Percentiles rank a stretch among this genome's conserved stretches.
These are phyloP conservation scores for Thalassiosira hispida DNA, from an alignment of 352 stramenopile species.

Conservation along the genomic window DNA sequence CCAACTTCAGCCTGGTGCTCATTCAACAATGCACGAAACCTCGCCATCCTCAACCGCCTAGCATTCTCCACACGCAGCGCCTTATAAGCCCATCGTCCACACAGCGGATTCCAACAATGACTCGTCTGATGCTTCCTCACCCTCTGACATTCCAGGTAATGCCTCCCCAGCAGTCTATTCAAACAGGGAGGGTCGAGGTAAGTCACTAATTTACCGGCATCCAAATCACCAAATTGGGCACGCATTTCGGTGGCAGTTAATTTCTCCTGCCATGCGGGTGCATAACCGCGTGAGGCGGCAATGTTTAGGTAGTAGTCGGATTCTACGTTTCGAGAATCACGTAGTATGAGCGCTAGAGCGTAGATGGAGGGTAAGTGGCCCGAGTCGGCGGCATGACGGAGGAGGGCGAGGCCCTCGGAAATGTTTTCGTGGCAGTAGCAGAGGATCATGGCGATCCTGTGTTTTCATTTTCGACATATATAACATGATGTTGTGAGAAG, in stretches of 20 bases:
- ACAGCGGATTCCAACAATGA: constrained; percentile 84
- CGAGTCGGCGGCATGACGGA: constrained; percentile 54
- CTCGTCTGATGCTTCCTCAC: constrained; percentile 57
- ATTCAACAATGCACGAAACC: background rate
- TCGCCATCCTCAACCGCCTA: background rate
- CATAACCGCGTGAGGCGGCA: constrained; percentile 57
- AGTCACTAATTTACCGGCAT: constrained; percentile 56
- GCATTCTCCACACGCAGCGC: constrained; percentile 4
- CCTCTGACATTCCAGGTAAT: constrained; percentile 68
- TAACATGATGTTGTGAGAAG: background rate
- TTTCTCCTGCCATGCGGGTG: constrained; percentile 77
- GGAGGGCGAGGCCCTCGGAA: constrained; percentile 63
- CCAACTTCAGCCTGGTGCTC: too few relatives aligned
- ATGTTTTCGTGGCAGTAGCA: constrained; percentile 80
- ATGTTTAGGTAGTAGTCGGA: constrained; percentile 61
- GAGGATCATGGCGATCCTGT: constrained; percentile 75
- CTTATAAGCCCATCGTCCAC: constrained; percentile 81
- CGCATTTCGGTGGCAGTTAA: constrained; percentile 69
- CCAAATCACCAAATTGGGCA: constrained; percentile 69
- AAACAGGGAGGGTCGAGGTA: constrained; percentile 76
- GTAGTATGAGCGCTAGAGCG: constrained; percentile 74
- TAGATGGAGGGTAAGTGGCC: constrained; percentile 72
- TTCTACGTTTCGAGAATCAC: constrained; percentile 63
- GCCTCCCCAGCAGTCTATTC: constrained; percentile 62
- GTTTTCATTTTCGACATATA: too few relatives aligned